These are phyloP conservation scores for Symbiodinium pilosum DNA, from an alignment of 73 alveolate species.

Conservation along the genomic window DNA sequence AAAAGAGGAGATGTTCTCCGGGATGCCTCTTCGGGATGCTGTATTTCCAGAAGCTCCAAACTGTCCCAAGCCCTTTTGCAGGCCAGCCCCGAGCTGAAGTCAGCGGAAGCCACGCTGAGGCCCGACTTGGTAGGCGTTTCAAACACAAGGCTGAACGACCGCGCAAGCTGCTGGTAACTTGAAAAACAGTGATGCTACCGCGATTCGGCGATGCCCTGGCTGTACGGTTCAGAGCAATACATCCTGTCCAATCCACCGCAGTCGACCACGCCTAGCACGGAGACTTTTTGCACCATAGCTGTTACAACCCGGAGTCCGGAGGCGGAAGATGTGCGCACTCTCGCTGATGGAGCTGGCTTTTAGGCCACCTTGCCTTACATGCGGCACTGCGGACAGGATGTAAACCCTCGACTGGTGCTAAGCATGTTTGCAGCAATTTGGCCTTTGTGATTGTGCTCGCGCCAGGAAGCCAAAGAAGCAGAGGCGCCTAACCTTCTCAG, in stretches of 20 bases:
- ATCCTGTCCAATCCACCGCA: too few species aligned
- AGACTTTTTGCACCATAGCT: too few species aligned
- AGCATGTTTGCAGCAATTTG: neutral
- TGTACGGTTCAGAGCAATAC: too few species aligned
- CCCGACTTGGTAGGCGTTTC: neutral
- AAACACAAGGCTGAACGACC: neutral
- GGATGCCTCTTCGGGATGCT: too few species aligned
- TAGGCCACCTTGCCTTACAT: too few species aligned
- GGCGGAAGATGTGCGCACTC: conserved; percentile 95
- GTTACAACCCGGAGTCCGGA: neutral
- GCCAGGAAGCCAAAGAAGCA: conserved; percentile 93
- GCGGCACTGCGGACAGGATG: too few species aligned
- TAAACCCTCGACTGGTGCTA: neutral
- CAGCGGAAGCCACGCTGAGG: conserved; percentile 75
- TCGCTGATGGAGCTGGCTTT: conserved; percentile 92
- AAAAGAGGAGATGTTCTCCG: too few species aligned
- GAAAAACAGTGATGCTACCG: too few species aligned
- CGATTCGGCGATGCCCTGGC: too few species aligned
- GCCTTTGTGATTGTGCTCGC: neutral
- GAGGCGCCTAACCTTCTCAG: conserved; percentile 70
- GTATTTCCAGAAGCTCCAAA: too few species aligned
- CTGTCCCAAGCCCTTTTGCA: neutral
- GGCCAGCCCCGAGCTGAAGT: conserved; percentile 77
- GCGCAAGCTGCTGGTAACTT: too few species aligned
- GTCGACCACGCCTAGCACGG: too few species aligned